Base-by-base conservation (phyloP, 2,329 filamentous ascomycete species). In the Xylaria sp. region DNA sequence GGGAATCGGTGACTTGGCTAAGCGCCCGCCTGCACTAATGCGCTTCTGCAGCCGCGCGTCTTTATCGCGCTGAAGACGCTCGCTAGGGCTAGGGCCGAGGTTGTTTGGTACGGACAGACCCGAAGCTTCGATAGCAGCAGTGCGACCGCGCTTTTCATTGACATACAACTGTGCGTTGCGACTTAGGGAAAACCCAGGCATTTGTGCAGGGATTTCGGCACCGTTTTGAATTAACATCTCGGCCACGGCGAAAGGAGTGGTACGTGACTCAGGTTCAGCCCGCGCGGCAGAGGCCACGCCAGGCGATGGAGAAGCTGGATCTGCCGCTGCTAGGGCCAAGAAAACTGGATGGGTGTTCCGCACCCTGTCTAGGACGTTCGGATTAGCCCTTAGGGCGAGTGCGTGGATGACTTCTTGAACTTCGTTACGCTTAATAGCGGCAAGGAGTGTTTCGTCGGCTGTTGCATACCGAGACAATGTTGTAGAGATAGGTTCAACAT, bases 351-450 rank as follows among this genome's bases (percentile, higher is more conserved):
- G 95, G 0, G 95, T 98, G 50, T 92, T 92, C 63, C 96, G 89
- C 47, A 94, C 96, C 71, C 91, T 93, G 79, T 99, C 96, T 5
- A 90, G 84, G 2, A 91, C 88, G 76, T 99, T 99, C 16, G 94
- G 93, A 76, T 94, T 97, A 16, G 93, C 96, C 69, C 88, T 88
- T 37, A 98, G 85, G 1, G 96, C 93, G 55, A 99, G 85, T 3
- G 93, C 95, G 76, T 98, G 97, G 29, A 99, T 88, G 27, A 98
- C 94, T 71, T 94, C 92, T 77, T 96, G 92, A 64, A 99, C 93
- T 78, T 99, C 94, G 79, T 98, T 98, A 81, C 91, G 93, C 85
- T 98, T 99, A 79, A 98, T 94, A 10, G 93, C 94, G 5, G 94
- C 94, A 47, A 99, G 84, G 5, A 99, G 86, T 0, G 93, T 94